These are phyloP conservation scores for Ophiostoma triangulosporum DNA, from an alignment of 2,329 filamentous ascomycete species.

Conservation along the genomic window DNA sequence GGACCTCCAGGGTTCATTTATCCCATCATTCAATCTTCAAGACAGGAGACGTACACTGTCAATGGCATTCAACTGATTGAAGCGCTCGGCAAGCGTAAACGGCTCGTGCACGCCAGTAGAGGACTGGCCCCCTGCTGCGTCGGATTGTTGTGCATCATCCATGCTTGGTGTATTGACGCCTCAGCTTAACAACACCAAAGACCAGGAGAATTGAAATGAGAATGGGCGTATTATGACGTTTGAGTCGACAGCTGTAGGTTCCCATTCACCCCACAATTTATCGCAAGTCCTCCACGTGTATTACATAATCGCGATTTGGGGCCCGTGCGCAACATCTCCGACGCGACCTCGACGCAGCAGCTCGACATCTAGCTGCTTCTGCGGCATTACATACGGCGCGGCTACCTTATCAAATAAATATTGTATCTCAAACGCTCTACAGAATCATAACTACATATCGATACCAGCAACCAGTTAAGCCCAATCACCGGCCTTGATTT, in stretches of 20 bases:
- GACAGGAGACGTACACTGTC: slow-evolving; percentile 47
- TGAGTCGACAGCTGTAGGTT: not conserved
- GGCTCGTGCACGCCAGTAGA: slow-evolving; percentile 25
- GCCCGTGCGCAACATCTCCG: not conserved
- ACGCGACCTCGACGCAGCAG: not conserved
- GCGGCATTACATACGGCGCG: not conserved
- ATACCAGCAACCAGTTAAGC: not conserved
- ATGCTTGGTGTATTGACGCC: not conserved
- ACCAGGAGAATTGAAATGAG: not conserved
- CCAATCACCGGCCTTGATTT: not conserved
- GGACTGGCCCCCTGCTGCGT: not conserved
- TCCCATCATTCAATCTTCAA: not conserved
- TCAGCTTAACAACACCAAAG: not conserved
- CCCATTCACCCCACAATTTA: not conserved
- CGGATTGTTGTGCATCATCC: not conserved
- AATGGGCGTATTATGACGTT: not conserved
- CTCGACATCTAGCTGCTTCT: not conserved
- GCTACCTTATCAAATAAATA: not conserved
- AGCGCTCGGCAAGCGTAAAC: slow-evolving; percentile 66
- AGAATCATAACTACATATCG: too few relatives aligned
- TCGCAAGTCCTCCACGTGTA: not conserved
- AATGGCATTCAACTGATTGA: slow-evolving; percentile 66
- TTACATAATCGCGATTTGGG: not conserved
- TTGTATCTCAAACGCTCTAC: too few relatives aligned
- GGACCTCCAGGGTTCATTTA: not conserved